phyloP scores from a whole-genome alignment of 2,329 filamentous ascomycete species.

The Colletotrichum liaoningense region DNA sequence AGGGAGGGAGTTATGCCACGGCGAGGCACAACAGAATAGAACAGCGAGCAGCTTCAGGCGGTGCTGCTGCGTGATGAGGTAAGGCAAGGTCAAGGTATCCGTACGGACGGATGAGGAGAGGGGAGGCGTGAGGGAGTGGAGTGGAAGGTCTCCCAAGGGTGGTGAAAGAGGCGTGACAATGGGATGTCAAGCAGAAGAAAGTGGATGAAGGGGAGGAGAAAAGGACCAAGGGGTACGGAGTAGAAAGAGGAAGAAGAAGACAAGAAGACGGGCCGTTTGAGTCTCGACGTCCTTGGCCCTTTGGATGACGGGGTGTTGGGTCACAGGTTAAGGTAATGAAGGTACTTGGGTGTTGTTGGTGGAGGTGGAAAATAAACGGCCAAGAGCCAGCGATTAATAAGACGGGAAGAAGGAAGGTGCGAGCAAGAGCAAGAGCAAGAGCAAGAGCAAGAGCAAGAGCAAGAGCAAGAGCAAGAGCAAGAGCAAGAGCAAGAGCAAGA shows the following conservation, averaged over 20 bases:
- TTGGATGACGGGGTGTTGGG: not conserved
- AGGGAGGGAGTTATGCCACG: not conserved
- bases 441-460: not conserved
- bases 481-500: not conserved
- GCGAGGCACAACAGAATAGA: not conserved
- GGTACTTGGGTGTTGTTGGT: not conserved
- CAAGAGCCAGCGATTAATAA: not conserved
- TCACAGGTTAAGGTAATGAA: too few relatives aligned
- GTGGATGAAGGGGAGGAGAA: slow-evolving; percentile 1
- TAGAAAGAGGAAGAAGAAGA: not conserved
- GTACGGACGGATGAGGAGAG: not conserved
- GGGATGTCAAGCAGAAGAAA: not conserved
- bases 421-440: not conserved
- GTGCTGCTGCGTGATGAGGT: not conserved
- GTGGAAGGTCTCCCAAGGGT: not conserved
- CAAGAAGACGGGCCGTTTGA: not conserved
- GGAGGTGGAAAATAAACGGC: not conserved
- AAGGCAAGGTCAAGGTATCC: not conserved
- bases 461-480: not conserved
- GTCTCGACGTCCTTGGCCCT: not conserved
- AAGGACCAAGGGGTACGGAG: not conserved
- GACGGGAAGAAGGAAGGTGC: not conserved
- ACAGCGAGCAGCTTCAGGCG: not conserved
- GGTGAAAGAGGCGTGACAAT: not conserved
- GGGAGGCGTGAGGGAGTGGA: slow-evolving; percentile 3